These are phyloP conservation scores for Thalassiosira exigua DNA, from an alignment of 352 stramenopile genomes.

Conservation along the genomic window DNA sequence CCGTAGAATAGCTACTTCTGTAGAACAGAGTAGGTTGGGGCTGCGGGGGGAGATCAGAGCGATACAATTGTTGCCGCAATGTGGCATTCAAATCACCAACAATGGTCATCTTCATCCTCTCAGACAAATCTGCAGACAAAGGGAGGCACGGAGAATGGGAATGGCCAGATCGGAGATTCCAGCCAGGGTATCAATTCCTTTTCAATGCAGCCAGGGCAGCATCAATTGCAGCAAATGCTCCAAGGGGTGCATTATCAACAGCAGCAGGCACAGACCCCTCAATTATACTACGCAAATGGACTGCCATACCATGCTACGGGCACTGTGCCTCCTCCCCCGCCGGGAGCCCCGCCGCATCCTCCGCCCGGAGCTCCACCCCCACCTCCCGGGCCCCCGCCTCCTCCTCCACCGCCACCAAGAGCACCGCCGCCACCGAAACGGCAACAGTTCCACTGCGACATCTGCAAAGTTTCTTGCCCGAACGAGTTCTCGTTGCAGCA, in stretches of 20 bases:
- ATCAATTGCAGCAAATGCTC: background rate
- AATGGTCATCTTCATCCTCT: too few relatives aligned
- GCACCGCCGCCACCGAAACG: conserved; percentile 16
- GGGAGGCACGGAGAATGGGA: too few relatives aligned
- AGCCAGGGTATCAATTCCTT: too few relatives aligned
- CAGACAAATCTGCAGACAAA: too few relatives aligned
- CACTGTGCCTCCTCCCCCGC: background rate
- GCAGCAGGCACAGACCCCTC: background rate
- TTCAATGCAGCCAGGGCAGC: too few relatives aligned
- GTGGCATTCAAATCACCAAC: too few relatives aligned
- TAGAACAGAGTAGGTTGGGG: too few relatives aligned
- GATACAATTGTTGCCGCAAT: too few relatives aligned
- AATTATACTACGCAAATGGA: conserved; percentile 3
- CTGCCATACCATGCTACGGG: background rate
- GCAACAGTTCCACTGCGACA: conserved; percentile 16
- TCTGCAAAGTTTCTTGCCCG: conserved; percentile 9
- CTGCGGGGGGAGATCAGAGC: too few relatives aligned
- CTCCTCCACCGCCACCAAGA: conserved; percentile 14
- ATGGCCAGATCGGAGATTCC: too few relatives aligned
- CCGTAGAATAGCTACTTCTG: too few relatives aligned
- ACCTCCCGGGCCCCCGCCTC: background rate
- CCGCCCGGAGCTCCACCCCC: background rate
- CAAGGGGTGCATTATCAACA: conserved; percentile 11
- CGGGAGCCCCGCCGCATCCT: background rate
- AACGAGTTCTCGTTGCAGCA: conserved; percentile 44